Percentiles rank a stretch among this genome's conserved stretches.
Evolutionary conservation across 768 basidiomycete species (phyloP).

Genomic region (Tricholoma matsutake): DNA sequence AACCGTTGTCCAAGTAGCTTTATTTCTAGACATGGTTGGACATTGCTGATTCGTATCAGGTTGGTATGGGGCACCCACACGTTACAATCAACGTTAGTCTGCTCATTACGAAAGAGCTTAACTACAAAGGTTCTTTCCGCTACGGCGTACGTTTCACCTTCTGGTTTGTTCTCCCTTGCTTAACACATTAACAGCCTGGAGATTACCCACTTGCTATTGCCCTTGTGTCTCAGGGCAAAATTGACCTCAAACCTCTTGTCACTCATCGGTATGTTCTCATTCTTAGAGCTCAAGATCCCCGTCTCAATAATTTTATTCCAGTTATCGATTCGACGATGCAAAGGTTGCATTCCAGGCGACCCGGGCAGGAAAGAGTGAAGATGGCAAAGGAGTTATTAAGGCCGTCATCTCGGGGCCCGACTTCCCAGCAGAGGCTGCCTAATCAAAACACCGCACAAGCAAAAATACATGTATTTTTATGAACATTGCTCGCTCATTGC

Average conservation of each 20-base stretch:
- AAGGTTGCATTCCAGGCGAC: conserved; percentile 80
- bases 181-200: conserved; percentile 52
- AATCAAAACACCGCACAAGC: background rate
- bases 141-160: conserved; percentile 56
- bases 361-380: conserved; percentile 72
- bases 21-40: background rate
- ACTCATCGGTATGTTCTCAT: conserved; percentile 64
- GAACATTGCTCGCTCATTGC: background rate
- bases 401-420: conserved; percentile 84
- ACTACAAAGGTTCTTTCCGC: conserved; percentile 89
- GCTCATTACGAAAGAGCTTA: conserved; percentile 75
- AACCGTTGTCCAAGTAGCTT: conserved; percentile 60
- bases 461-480: conserved; percentile 7
- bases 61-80: conserved; percentile 84
- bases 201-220: conserved; percentile 85
- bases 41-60: conserved; percentile 35
- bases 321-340: conserved; percentile 77
- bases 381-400: conserved; percentile 89
- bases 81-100: conserved; percentile 69
- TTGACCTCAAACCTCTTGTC: conserved; percentile 85
- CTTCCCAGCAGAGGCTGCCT: conserved; percentile 38
- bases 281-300: background rate
- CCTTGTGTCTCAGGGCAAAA: conserved; percentile 75
- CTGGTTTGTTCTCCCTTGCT: background rate
- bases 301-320: conserved; percentile 19